Percentiles rank a stretch among this genome's conserved stretches.
Evolutionary conservation across 1,284 basidiomycete genomes (phyloP).

Genomic region (Sanghuangporus sanghuang): DNA sequence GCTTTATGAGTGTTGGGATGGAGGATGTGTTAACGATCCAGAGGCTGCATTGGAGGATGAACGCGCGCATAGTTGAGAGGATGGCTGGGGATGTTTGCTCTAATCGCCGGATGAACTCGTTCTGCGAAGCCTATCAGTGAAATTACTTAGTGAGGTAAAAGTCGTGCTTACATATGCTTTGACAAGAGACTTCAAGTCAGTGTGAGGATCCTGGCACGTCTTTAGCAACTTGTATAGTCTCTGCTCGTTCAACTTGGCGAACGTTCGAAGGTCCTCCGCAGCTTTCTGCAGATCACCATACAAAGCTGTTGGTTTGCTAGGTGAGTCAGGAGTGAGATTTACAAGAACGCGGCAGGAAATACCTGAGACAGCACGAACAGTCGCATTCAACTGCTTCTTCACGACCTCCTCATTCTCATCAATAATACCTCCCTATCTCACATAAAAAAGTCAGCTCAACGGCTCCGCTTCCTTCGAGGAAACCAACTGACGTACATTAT

Average conservation of each 20-base stretch:
- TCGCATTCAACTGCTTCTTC: slow-evolving; percentile 46
- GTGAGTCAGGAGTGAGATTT: slow-evolving; percentile 4
- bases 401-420: slow-evolving; percentile 70
- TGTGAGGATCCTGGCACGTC: slow-evolving; percentile 77
- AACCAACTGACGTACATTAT: slow-evolving; percentile 57
- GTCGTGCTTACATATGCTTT: slow-evolving; percentile 63
- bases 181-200: slow-evolving; percentile 75
- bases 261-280: slow-evolving; percentile 72
- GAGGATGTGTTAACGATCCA: slow-evolving; percentile 82
- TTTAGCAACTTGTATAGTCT: slow-evolving; percentile 83
- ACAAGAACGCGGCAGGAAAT: slow-evolving; percentile 12
- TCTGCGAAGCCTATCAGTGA: slow-evolving; percentile 33
- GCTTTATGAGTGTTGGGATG: slow-evolving; percentile 73
- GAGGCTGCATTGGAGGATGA: slow-evolving; percentile 71
- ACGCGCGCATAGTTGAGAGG: slow-evolving; percentile 63
- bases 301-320: slow-evolving; percentile 31
- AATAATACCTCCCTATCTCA: slow-evolving; percentile 72
- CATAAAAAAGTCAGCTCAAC: slow-evolving; percentile 7
- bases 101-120: slow-evolving; percentile 72
- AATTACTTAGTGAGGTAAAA: background rate
- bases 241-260: slow-evolving; percentile 85
- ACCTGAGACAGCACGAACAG: slow-evolving; percentile 63
- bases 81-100: slow-evolving; percentile 64
- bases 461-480: background rate
- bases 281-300: slow-evolving; percentile 75